Percentiles rank a stretch among this genome's conserved stretches.
These are phyloP conservation scores for Limonium bicolor DNA, from an alignment of 148 eudicot species.

Conservation along the genomic window DNA sequence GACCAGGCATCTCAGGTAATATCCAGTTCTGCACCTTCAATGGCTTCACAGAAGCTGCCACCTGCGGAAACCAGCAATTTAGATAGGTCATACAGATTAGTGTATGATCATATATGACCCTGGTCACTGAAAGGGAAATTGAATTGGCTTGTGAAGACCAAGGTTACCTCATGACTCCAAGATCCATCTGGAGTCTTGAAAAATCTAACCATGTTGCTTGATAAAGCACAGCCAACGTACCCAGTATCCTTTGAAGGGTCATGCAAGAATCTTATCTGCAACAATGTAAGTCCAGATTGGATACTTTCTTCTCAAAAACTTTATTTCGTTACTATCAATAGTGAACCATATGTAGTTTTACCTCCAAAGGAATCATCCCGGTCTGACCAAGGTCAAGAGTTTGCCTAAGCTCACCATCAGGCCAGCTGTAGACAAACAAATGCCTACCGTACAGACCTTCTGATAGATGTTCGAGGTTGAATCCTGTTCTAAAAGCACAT, in stretches of 20 bases:
- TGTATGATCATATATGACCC: no score
- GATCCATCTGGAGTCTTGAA: conserved; percentile 64
- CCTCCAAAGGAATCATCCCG: conserved; percentile 91
- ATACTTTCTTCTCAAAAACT: no score
- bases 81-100: background rate
- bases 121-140: no score
- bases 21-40: conserved; percentile 91
- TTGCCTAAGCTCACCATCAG: conserved; percentile 83
- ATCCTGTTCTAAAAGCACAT: conserved; percentile 82
- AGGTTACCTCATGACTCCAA: conserved; percentile 85
- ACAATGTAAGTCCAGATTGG: no score
- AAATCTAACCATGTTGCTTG: conserved; percentile 94
- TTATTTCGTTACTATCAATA: no score
- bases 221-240: conserved; percentile 86
- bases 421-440: conserved; percentile 88
- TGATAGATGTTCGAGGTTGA: conserved; percentile 76
- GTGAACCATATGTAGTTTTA: no score
- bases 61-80: conserved; percentile 17
- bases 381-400: conserved; percentile 82
- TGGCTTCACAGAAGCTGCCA: conserved; percentile 57
- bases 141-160: background rate
- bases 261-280: conserved; percentile 86
- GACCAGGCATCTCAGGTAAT: conserved; percentile 95
- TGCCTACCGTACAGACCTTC: conserved; percentile 93
- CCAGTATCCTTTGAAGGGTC: conserved; percentile 90